phyloP scores from a whole-genome alignment of 441 rosid genomes.

The Jatropha multifida region DNA sequence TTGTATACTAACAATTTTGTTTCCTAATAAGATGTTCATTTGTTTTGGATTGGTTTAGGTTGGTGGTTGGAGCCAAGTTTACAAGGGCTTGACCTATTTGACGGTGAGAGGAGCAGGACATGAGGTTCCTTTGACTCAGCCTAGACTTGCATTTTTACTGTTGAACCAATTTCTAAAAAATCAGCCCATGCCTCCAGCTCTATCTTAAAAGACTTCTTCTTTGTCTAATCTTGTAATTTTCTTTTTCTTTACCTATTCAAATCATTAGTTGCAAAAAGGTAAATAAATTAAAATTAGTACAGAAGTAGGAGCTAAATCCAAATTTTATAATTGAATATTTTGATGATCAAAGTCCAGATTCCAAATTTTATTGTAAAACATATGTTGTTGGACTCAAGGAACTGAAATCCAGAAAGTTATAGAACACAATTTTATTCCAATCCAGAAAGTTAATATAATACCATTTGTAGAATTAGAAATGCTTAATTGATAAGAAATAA shows the following conservation, averaged over 20 bases:
- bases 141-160: conserved; percentile 53
- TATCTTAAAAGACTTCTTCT: no score
- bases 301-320: background rate
- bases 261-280: background rate
- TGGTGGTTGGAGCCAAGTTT: conserved; percentile 80
- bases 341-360: no score
- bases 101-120: conserved; percentile 90
- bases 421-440: no score
- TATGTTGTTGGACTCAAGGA: no score
- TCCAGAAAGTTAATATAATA: no score
- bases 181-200: conserved; percentile 30
- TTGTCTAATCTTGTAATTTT: background rate
- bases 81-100: conserved; percentile 64
- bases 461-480: no score
- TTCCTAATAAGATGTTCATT: background rate
- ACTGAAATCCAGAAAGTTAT: no score
- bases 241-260: background rate
- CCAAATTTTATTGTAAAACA: no score
- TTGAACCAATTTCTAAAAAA: conserved; percentile 56
- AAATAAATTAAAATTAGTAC: background rate
- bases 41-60: conserved; percentile 36
- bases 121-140: conserved; percentile 73
- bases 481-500: no score
- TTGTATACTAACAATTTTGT: no score
- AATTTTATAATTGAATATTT: no score